Percentiles rank a stretch among this genome's conserved stretches.
Conservation (phyloP, 108 stramenopile species). For the Cyclotella atomus region DNA sequence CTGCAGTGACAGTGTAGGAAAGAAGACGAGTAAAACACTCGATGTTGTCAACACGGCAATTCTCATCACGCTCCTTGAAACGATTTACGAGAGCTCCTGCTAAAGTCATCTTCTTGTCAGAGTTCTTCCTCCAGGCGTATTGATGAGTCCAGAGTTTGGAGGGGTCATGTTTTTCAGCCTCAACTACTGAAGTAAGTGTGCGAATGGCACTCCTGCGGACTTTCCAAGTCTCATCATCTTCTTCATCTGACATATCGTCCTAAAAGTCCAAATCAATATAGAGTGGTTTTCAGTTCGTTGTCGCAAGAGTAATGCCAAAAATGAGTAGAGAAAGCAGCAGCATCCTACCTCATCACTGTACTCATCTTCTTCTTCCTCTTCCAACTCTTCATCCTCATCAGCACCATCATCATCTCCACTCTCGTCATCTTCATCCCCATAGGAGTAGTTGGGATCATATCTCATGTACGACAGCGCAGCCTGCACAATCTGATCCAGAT, state of each 20-base stretch:
- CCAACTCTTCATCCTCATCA: slow-evolving; percentile 67
- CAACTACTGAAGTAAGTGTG: slow-evolving; percentile 71
- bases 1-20: slow-evolving; percentile 63
- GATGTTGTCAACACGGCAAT: slow-evolving; percentile 94
- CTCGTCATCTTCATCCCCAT: slow-evolving; percentile 86
- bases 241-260: slow-evolving; percentile 84
- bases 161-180: slow-evolving; percentile 73
- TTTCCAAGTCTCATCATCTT: slow-evolving; percentile 98
- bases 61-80: slow-evolving; percentile 98
- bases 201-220: slow-evolving; percentile 90
- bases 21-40: slow-evolving; percentile 88
- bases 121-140: slow-evolving; percentile 61
- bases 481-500: slow-evolving; percentile 79
- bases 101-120: slow-evolving; percentile 56
- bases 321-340: neutral
- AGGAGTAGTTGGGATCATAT: slow-evolving; percentile 97
- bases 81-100: slow-evolving; percentile 83
- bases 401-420: slow-evolving; percentile 73
- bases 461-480: slow-evolving; percentile 88
- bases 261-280: neutral
- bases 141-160: slow-evolving; percentile 67
- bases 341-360: slow-evolving; percentile 43
- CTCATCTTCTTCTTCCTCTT: slow-evolving; percentile 77
- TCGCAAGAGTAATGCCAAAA: no score
- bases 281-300: no score